Evolutionary conservation across 1,284 basidiomycete genomes (phyloP), one percentile per base, ranked within the genome.

Genomic region (Austropuccinia psidii): DNA sequence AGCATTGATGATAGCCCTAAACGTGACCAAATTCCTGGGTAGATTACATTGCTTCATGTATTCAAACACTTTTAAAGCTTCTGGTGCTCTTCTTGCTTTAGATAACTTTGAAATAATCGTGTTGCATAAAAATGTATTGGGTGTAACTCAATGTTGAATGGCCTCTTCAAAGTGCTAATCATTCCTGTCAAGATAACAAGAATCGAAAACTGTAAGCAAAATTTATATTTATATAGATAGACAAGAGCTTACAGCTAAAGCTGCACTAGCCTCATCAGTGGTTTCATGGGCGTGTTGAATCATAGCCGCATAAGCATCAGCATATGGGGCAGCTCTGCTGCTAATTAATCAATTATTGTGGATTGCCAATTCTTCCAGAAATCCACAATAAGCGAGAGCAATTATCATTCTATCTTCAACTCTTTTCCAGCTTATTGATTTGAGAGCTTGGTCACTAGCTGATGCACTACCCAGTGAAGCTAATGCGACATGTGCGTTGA

Each of bases 101-200:
- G 91, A 88, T 7, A 96, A 85, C 82, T 95, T 94, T 76, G 90
- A 92, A 81, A 97, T 96, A 82, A 94, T 89, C 76, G 91, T 96
- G 84, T 97, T 97, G 84, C 90, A 97, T 43, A 97, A 85, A 82
- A 89, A 97, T 64, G 89, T 85, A 79, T 91, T 91, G 13, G 91
- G 89, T 35, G 80, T 78, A 45, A 94, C 89, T 19, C 87, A 87
- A 49, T 87, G 85, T 45, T 82, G 81, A 76, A 87, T 84, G n/a
- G 88, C 85, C 81, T 97, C 93, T 41, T 89, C 84, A 83, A 89
- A 97, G 35, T 96, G 85, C 43, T 87, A 13, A 35, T 9, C 11
- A 31, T 6, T 6, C 11, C 11, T 6, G 33, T 31, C 55, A 29
- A 29, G 55, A 29, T 11, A 39, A 67, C 21, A 24, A 54, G 13